Evolutionary conservation across 257 asterid species (phyloP), one percentile per base, ranked within the genome.

Genomic region (Marsdenia floribunda): DNA sequence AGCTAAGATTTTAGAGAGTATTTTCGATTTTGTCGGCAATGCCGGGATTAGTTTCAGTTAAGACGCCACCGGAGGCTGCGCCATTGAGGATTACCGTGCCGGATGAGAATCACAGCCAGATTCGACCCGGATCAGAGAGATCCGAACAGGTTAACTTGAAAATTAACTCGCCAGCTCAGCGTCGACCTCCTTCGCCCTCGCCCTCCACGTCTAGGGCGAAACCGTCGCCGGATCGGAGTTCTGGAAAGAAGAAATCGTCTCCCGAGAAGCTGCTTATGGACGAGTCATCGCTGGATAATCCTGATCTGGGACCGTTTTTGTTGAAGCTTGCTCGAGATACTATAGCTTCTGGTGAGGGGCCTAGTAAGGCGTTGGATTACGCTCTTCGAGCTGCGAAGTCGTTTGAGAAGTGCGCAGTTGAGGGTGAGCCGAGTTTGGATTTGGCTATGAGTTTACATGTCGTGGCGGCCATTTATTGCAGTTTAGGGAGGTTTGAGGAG

Each of bases 241-340:
- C 93, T 55, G 90, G 85, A 4, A 89, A 86, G 93, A 92, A 92
- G 80, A 92, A 92, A 80, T 88, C 99, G 6, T 86, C 97, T 0
- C 97, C 97, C 9, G 96, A 88, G 70, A 89, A 88, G 60, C 55
- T 44, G n/a, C 82, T 83, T 0, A 76, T 89, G 21, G 89, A 88
- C 21, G 97, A 92, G 69, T 66, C 99, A 37, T 90, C 98, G 8
- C 93, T 94, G 14, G 98, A 92, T 73, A 95, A 94, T 85, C 98
- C 98, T 80, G 98, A 95, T 95, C 99, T 95, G 52, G 99, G 98
- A 26, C 99, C 99, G 1, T 95, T 92, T 70, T 64, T 95, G 65
- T 76, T 95, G 76, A 95, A 95, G 80, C 80, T 95, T 54, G 96
- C 98, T 29, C 85, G 99, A 21, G 99, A 95, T 76, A 90, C 98